phyloP scores from a whole-genome alignment of 1,284 basidiomycete genomes.

The Schizophyllum commune region DNA sequence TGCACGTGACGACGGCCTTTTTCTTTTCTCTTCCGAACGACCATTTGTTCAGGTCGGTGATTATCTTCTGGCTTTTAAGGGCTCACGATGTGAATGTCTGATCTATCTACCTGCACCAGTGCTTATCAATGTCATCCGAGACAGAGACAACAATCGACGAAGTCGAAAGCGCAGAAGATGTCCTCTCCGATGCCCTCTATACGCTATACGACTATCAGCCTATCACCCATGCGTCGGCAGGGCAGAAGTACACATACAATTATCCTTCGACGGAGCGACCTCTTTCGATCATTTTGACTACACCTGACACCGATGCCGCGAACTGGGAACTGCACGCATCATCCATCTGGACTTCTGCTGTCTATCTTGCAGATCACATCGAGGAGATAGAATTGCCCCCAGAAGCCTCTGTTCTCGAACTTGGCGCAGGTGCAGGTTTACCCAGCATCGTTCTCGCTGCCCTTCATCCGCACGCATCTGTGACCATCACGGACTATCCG shows the following conservation, averaged over 20 bases:
- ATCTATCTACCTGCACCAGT: too few relatives aligned
- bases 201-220: constrained; percentile 54
- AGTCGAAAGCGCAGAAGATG: constrained; percentile 38
- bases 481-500: constrained; percentile 64
- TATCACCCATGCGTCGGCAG: constrained; percentile 48
- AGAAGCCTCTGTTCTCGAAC: constrained; percentile 44
- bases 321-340: constrained; percentile 73
- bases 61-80: too few relatives aligned
- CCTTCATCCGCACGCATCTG: constrained; percentile 28
- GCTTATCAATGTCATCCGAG: too few relatives aligned
- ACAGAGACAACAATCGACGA: too few relatives aligned
- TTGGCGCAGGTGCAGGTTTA: constrained; percentile 67
- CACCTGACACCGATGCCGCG: constrained; percentile 54
- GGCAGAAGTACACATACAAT: constrained; percentile 37
- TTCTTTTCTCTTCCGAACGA: too few relatives aligned
- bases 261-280: constrained; percentile 10
- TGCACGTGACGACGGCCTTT: too few relatives aligned
- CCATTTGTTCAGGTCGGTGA: too few relatives aligned
- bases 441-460: constrained; percentile 60
- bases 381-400: constrained; percentile 32
- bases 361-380: constrained; percentile 58
- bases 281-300: constrained; percentile 30
- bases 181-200: constrained; percentile 53
- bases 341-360: constrained; percentile 62
- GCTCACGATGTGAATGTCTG: too few relatives aligned